Percentiles rank a stretch among this genome's conserved stretches.
phyloP scores from a whole-genome alignment of 169 alveolate species.

The Plasmodium cynomolgi region DNA sequence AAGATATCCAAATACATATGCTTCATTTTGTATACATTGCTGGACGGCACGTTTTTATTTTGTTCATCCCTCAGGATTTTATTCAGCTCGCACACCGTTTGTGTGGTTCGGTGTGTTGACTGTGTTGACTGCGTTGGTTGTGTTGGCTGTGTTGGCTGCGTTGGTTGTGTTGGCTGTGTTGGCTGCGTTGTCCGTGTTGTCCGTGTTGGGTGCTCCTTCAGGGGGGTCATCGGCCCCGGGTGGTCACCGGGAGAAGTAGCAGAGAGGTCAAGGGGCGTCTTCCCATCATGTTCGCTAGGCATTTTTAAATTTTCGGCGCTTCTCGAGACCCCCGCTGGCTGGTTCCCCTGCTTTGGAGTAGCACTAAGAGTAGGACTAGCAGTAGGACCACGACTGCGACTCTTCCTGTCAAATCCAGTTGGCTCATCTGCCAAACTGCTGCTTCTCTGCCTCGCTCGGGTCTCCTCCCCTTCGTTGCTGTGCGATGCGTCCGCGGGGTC shows the following conservation, averaged over 20 bases:
- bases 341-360: background rate
- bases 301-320: background rate
- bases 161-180: no score
- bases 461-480: background rate
- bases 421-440: background rate
- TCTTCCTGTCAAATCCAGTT: background rate
- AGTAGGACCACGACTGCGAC: no score
- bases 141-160: background rate
- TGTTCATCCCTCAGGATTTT: slow-evolving; percentile 1
- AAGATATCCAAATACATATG: slow-evolving; percentile 58
- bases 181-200: no score
- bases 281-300: background rate
- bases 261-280: background rate
- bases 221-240: background rate
- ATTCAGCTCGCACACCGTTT: slow-evolving; percentile 47
- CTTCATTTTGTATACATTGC: slow-evolving; percentile 47
- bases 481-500: background rate
- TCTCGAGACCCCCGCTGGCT: background rate
- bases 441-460: background rate
- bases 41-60: background rate
- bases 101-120: background rate
- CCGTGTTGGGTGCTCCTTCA: background rate
- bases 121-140: background rate
- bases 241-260: no score
- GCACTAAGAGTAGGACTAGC: background rate